Evolutionary conservation across 495 filamentous ascomycete genomes (phyloP), one percentile per base, ranked within the genome.

Genomic region (Aspergillus nidulans): DNA sequence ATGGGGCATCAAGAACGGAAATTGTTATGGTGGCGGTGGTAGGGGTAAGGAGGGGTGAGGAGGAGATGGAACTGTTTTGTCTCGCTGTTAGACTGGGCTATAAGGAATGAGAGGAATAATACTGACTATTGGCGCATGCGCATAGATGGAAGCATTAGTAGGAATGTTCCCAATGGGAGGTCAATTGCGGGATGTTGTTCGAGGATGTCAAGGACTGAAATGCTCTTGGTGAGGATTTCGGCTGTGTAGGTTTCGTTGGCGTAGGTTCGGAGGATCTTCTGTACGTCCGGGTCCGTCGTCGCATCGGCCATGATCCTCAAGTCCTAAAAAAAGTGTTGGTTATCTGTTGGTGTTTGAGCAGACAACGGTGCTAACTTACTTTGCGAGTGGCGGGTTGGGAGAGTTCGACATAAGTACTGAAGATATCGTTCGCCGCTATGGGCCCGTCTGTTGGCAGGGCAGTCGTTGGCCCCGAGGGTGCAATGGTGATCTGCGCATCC

Each of bases 41-140:
- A n/a, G 46, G 47, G 47, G 12, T 21, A 1, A 2, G 8, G 12
- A 50, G 23, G 1, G 85, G 85, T 0, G 85, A 87, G 0, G 86
- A 88, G 12, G 85, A 88, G 65, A 90, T 88, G 42, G 79, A 85
- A 64, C 43, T 46, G 18, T 44, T 23, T 24, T 44, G 3, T 19
- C 4, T 38, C 4, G 5, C 12, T 41, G n/a, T 18, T 3, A 24
- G 9, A 19, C 13, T 1, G 41, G 13, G 8, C 19, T 16, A 4
- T 42, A 42, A 4, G 19, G 13, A 42, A 12, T 12, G 12, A 42
- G 21, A 20, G 6, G 21, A 25, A 4, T 16, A 13, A 20, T 1
- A 44, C 41, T n/a, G 21, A 47, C 25, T 89, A 90, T 65, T 85
- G 82, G n/a, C 86, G 78, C 13, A 81, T 73, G 19, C 81, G 79